These are phyloP conservation scores for Adiantum capillusveneris DNA, from an alignment of 75 land plant genomes.

Conservation along the genomic window DNA sequence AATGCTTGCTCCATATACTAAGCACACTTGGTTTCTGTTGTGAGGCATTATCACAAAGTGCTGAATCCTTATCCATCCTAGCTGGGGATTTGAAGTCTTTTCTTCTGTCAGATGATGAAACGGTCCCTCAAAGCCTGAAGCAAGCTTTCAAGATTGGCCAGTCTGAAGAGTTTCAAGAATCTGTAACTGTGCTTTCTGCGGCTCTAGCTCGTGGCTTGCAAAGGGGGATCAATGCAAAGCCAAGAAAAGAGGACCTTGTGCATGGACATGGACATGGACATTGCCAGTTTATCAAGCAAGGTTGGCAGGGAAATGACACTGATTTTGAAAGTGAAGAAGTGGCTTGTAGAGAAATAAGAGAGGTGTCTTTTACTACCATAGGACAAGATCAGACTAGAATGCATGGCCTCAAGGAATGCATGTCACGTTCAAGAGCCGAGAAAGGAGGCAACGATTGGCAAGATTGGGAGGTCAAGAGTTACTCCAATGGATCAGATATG, in stretches of 20 bases:
- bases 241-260: not conserved
- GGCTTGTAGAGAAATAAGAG: slow-evolving; percentile 6
- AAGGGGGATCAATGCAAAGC: slow-evolving; percentile 11
- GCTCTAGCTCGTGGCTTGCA: slow-evolving; percentile 52
- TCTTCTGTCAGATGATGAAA: slow-evolving; percentile 59
- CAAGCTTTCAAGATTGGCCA: slow-evolving; percentile 61
- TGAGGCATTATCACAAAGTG: slow-evolving; percentile 52
- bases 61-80: slow-evolving; percentile 43
- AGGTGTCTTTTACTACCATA: not conserved
- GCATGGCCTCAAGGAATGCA: not conserved
- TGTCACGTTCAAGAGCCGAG: not conserved
- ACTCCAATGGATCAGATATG: not conserved
- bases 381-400: too few species aligned
- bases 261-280: not conserved
- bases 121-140: slow-evolving; percentile 63
- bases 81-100: slow-evolving; percentile 54
- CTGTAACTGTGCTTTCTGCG: slow-evolving; percentile 35
- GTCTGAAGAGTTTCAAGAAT: slow-evolving; percentile 47
- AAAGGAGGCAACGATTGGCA: not conserved
- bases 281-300: not conserved
- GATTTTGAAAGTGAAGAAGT: not conserved
- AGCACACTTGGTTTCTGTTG: slow-evolving; percentile 35
- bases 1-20: slow-evolving; percentile 30
- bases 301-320: not conserved
- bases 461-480: not conserved